phyloP scores from a whole-genome alignment of 2,329 filamentous ascomycete genomes.

The Paracoccidioides brasiliensis region DNA sequence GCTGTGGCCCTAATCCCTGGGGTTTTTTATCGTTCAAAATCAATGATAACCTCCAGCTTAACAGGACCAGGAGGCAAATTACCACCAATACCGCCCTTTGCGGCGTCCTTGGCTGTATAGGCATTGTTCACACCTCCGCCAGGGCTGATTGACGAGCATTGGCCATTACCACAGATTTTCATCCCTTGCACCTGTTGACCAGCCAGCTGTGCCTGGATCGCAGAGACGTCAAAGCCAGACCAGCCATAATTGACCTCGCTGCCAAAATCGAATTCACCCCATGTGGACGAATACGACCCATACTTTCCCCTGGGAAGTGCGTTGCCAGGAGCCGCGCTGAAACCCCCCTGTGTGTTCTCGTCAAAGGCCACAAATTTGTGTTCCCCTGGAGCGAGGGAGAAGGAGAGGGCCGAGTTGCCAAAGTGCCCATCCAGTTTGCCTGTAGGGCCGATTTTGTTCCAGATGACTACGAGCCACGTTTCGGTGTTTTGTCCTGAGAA shows the following conservation, averaged over 20 bases:
- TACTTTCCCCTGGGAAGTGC: constrained; percentile 16
- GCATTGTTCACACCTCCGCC: constrained; percentile 17
- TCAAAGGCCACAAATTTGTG: constrained; percentile 27
- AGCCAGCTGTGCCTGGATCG: constrained; percentile 23
- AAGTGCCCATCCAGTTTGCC: constrained; percentile 25
- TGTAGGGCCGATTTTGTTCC: constrained; percentile 27
- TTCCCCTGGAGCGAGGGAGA: constrained; percentile 22
- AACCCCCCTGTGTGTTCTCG: constrained; percentile 24
- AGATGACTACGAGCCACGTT: constrained; percentile 26
- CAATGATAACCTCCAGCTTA: constrained; percentile 5
- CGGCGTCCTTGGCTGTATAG: constrained; percentile 18
- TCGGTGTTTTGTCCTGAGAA: constrained; percentile 21
- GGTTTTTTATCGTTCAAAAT: constrained; percentile 4
- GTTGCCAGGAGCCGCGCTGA: constrained; percentile 18
- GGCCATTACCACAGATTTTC: constrained; percentile 20
- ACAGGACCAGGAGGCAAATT: constrained; percentile 20
- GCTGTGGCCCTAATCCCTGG: neutral
- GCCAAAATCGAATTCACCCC: constrained; percentile 30
- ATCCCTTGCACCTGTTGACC: constrained; percentile 22
- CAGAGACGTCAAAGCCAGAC: constrained; percentile 31
- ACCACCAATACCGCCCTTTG: constrained; percentile 19
- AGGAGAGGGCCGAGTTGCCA: constrained; percentile 20
- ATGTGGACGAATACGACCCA: constrained; percentile 26
- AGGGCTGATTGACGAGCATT: constrained; percentile 21
- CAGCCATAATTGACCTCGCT: constrained; percentile 20